Evolutionary conservation across 163 green algal genomes (phyloP).

Genomic region (Trebouxiophyceae sp.): DNA sequence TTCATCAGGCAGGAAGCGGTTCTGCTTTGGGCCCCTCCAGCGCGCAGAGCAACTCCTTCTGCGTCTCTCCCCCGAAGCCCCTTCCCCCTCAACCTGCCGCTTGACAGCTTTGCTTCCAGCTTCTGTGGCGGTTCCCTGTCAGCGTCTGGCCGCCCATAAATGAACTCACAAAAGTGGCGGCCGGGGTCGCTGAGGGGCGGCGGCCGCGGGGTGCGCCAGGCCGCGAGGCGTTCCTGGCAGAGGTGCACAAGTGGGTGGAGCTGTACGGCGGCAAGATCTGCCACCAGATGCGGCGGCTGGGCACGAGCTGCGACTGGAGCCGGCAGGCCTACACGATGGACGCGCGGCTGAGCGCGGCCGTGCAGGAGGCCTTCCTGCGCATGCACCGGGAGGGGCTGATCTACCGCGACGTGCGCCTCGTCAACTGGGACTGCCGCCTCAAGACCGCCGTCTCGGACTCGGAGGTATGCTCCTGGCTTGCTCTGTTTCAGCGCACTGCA

Average conservation of each 20-base stretch:
- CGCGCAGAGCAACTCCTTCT: too few species aligned
- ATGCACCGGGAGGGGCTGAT: conserved; percentile 83
- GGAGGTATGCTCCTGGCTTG: conserved; percentile 76
- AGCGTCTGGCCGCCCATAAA: too few species aligned
- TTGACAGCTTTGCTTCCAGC: too few species aligned
- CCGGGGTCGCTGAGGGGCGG: too few species aligned
- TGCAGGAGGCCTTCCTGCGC: conserved; percentile 92
- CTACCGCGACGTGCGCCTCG: conserved; percentile 95
- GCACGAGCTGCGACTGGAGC: conserved; percentile 84
- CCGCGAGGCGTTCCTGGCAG: conserved; percentile 82
- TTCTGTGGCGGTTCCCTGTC: too few species aligned
- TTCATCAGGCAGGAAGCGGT: too few species aligned
- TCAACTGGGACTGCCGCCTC: conserved; percentile 95
- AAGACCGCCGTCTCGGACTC: conserved; percentile 95
- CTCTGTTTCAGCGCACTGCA: too few species aligned
- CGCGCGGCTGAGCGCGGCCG: conserved; percentile 69
- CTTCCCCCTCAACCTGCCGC: too few species aligned
- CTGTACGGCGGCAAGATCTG: conserved; percentile 84
- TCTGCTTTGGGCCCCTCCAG: too few species aligned
- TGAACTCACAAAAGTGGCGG: too few species aligned
- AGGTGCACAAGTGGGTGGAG: conserved; percentile 87
- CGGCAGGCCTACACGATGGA: conserved; percentile 95
- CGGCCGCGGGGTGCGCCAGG: too few species aligned
- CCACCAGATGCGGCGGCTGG: conserved; percentile 82
- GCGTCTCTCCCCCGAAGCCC: too few species aligned